A percentile compares a stretch with the other conserved stretches of the same genome.
Conservation (phyloP, 148 eudicot species). For the Rhododendron henanense region DNA sequence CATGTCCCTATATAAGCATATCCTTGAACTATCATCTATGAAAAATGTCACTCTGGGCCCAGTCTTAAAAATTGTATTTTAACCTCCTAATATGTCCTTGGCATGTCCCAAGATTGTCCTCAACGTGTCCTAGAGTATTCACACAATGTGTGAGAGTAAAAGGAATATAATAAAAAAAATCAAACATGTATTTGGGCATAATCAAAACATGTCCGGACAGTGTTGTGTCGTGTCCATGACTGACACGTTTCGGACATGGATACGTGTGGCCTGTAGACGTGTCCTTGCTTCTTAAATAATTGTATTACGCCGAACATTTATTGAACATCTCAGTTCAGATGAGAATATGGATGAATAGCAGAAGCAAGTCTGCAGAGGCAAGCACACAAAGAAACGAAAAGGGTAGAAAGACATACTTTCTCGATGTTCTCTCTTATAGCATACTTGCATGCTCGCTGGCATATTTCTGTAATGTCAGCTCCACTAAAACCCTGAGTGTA, state of each 20-base stretch:
- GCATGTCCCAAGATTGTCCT: too few species aligned
- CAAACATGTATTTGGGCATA: too few species aligned
- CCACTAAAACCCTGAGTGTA: slow-evolving; percentile 53
- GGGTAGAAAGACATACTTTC: slow-evolving; percentile 29
- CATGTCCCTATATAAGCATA: too few species aligned
- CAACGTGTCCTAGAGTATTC: too few species aligned
- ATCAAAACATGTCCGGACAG: neutral
- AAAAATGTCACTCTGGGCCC: too few species aligned
- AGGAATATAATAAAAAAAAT: too few species aligned
- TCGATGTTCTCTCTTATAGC: slow-evolving; percentile 55
- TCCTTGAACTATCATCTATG: too few species aligned
- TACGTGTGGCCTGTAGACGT: neutral
- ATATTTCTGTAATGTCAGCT: slow-evolving; percentile 46
- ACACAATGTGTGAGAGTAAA: too few species aligned
- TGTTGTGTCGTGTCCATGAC: neutral
- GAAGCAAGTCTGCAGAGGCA: neutral
- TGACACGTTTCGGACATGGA: too few species aligned
- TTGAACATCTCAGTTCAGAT: neutral
- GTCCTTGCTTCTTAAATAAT: neutral
- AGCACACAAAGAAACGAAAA: neutral
- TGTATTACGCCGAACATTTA: neutral
- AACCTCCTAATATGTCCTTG: too few species aligned
- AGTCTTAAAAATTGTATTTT: too few species aligned
- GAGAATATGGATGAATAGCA: neutral
- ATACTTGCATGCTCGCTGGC: slow-evolving; percentile 54